Base-by-base conservation (phyloP, 805 yeast species). In the Cyberlindnera samutprakarnensis region DNA sequence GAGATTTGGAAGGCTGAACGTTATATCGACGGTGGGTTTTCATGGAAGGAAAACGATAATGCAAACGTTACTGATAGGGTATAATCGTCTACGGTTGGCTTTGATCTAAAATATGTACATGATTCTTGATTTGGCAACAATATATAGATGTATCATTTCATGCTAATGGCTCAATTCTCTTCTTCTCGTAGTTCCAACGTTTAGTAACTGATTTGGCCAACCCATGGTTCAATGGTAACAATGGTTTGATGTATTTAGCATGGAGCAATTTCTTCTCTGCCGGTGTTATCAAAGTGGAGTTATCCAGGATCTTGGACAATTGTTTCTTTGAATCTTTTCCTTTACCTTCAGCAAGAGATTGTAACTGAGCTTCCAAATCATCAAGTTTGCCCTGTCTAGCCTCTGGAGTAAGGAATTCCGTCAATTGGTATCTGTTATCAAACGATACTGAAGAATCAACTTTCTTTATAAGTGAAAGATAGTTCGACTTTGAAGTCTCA, bases 131-230 rank as follows among this genome's bases (percentile, higher is more conserved):
- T 8, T 12, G 20, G 21, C 16, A 14, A n/a, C n/a, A n/a, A n/a
- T n/a, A n/a, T n/a, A n/a, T n/a, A n/a, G n/a, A n/a, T n/a, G n/a
- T n/a, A n/a, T n/a, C n/a, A n/a, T n/a, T n/a, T n/a, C n/a, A n/a
- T n/a, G n/a, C n/a, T n/a, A 23, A 60, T 6, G 65, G 58, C 38
- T 73, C 76, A 23, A 78, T 62, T 37, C 55, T 62, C 42, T 72
- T 63, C 28, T 64, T 64, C 15, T 59, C 65, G 33, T 75, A 71
- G 52, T 84, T 77, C 70, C 78, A 84, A 36, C 77, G 68, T 43
- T 70, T 69, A 33, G 70, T 62, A 11, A 70, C 62, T 24, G 72
- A 65, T 16, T 68, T 65, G 47, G 63, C 37, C 11, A 65, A 44
- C 14, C 68, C 68, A 13, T 62, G 63, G 9, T 62, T 46, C 45